Percentiles rank a stretch among this genome's conserved stretches.
These are phyloP conservation scores for Penicillium atrosanguineum DNA, from an alignment of 495 filamentous ascomycete species.

Conservation along the genomic window DNA sequence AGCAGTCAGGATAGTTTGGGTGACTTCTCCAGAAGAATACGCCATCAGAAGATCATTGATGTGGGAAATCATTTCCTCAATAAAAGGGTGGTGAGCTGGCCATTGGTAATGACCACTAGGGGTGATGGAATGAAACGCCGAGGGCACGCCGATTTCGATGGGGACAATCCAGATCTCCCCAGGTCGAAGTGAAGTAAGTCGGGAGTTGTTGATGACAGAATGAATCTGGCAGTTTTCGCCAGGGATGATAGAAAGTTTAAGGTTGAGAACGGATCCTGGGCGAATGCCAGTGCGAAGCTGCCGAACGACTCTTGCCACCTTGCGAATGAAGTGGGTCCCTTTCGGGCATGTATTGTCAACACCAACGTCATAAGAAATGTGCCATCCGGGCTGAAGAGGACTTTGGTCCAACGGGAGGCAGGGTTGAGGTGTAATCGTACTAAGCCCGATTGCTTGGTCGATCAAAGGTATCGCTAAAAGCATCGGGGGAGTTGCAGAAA, in stretches of 20 bases:
- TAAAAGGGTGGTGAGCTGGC: constrained; percentile 2
- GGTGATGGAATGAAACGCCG: background rate
- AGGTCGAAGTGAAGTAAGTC: constrained; percentile 16
- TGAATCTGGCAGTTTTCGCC: constrained; percentile 14
- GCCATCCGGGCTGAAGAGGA: constrained; percentile 17
- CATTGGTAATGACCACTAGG: background rate
- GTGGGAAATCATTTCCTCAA: constrained; percentile 15
- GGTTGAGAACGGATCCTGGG: constrained; percentile 16
- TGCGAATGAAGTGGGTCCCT: constrained; percentile 17
- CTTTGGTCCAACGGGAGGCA: constrained; percentile 10
- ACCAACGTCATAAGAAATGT: constrained; percentile 19
- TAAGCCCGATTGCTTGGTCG: constrained; percentile 24
- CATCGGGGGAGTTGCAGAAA: constrained; percentile 12
- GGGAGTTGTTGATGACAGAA: constrained; percentile 5
- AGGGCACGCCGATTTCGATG: constrained; percentile 13
- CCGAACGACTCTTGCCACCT: constrained; percentile 15
- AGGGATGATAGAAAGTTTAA: constrained; percentile 12
- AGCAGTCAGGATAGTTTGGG: constrained; percentile 19
- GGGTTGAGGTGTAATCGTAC: constrained; percentile 21
- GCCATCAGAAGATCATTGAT: constrained; percentile 19
- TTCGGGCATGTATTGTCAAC: background rate
- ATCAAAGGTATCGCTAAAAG: constrained; percentile 14
- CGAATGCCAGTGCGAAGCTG: constrained; percentile 25
- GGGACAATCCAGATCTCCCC: constrained; percentile 26
- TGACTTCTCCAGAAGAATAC: constrained; percentile 7